Conservation (phyloP, 1,139 yeast species). For the Sugiyamaella grinbergsii region DNA sequence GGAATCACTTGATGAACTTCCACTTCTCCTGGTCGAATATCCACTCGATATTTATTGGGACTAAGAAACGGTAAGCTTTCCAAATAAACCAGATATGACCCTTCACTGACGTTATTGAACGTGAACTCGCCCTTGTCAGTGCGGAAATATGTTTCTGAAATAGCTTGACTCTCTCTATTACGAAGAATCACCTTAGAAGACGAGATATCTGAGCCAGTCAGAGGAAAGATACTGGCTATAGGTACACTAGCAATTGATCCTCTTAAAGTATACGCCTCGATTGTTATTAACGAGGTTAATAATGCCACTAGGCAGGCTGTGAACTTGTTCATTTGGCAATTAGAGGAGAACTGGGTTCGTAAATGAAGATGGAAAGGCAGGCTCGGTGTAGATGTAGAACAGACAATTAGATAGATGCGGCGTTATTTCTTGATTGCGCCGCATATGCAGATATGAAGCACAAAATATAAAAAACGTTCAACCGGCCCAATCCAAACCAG, state of each 20-base stretch:
- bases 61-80: conserved; percentile 28
- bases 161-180: conserved; percentile 12
- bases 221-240: conserved; percentile 3
- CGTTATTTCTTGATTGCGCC: no score
- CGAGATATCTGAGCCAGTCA: conserved; percentile 19
- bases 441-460: no score
- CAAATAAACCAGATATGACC: conserved; percentile 34
- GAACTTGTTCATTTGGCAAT: background rate
- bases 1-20: conserved; percentile 34
- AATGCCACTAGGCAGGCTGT: background rate
- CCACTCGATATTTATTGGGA: conserved; percentile 33
- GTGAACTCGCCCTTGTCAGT: conserved; percentile 32
- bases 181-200: conserved; percentile 21
- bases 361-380: no score
- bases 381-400: no score
- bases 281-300: background rate
- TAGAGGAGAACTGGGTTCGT: background rate
- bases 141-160: conserved; percentile 10
- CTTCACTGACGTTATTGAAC: conserved; percentile 36
- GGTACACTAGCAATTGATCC: conserved; percentile 15
- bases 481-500: no score
- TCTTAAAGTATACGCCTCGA: conserved; percentile 16
- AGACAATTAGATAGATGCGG: no score
- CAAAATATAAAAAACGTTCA: no score
- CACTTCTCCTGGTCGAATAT: conserved; percentile 34